Base-by-base conservation (phyloP, 148 eudicot species). In the Mesembryanthemum crystallinum region DNA sequence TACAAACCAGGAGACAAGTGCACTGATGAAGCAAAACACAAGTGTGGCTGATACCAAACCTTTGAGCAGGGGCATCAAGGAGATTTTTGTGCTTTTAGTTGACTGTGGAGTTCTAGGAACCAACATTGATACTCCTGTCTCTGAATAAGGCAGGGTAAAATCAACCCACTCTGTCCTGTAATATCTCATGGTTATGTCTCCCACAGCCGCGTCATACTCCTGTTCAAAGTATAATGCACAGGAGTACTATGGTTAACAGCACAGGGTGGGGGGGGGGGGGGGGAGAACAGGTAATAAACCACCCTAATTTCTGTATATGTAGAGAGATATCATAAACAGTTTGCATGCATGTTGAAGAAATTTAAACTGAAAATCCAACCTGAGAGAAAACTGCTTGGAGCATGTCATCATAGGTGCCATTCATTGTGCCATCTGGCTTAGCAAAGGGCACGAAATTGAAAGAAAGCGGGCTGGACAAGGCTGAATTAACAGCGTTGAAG, bases 351-450 rank as follows among this genome's bases (percentile, higher is more conserved):
- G 15, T 30, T 29, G 21, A 3, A 21, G 2, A 23, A 57, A 10
- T 18, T n/a, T 21, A 0, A 18, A 8, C 5, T 14, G 8, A 52
- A 9, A 25, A 43, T 14, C 23, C 24, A n/a, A 79, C 77, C 82
- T 75, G 55, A 45, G 33, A 43, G 7, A 4, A 67, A 24, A 79
- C 74, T 30, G 77, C 77, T 67, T 69, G 4, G 14, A 79, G 62
- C 82, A 79, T 73, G 47, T 79, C 82, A 62, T 67, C 49, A 21
- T 79, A 79, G 23, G 77, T 73, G 73, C 77, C 82, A 43, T 79
- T 79, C 77, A 73, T 67, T 39, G 82, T 29, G 10, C 82, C 82
- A 62, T 73, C 67, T 2, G 77, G 67, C 42, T 27, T 79, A 24
- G 32, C 62, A 12, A 43, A 79, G 61, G 77, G 77, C 20, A 58